Percentiles rank a stretch among this genome's conserved stretches.
These are phyloP conservation scores for Pleurotus tuber-regium DNA, from an alignment of 768 basidiomycete genomes.

Conservation along the genomic window DNA sequence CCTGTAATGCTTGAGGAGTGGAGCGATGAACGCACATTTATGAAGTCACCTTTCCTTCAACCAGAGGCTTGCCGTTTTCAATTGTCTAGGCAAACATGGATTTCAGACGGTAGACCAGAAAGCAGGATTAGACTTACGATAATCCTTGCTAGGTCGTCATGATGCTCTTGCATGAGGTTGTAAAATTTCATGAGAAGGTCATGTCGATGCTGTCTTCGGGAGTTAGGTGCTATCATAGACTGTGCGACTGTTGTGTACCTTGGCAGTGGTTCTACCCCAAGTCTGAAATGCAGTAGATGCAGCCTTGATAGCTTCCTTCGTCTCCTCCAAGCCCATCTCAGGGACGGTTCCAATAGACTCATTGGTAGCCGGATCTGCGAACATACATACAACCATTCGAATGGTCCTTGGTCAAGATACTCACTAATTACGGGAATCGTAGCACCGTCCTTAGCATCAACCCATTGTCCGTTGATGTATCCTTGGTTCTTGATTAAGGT, in stretches of 20 bases:
- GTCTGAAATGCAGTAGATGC: conserved; percentile 78
- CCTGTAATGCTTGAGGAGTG: conserved; percentile 34
- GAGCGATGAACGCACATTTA: background rate
- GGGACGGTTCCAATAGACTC: conserved; percentile 83
- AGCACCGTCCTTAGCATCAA: conserved; percentile 71
- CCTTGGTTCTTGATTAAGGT: conserved; percentile 73
- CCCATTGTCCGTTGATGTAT: conserved; percentile 84
- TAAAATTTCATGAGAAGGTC: conserved; percentile 81
- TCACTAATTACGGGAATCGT: conserved; percentile 76
- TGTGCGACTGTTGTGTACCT: conserved; percentile 45
- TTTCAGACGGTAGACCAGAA: conserved; percentile 16
- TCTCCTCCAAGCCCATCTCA: conserved; percentile 86
- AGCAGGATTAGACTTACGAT: conserved; percentile 54
- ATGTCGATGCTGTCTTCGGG: conserved; percentile 60
- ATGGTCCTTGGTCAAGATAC: conserved; percentile 23
- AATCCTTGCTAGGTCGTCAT: conserved; percentile 84
- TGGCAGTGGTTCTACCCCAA: conserved; percentile 88
- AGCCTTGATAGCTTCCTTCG: conserved; percentile 79
- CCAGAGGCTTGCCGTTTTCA: conserved; percentile 93
- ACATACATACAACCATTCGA: too few species aligned
- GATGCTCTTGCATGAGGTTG: conserved; percentile 74
- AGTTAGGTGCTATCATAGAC: background rate
- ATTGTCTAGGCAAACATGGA: conserved; percentile 57
- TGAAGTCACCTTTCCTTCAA: conserved; percentile 67
- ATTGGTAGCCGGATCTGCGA: conserved; percentile 81